phyloP scores from a whole-genome alignment of 2,329 filamentous ascomycete genomes.

The Diaporthe helianthi region DNA sequence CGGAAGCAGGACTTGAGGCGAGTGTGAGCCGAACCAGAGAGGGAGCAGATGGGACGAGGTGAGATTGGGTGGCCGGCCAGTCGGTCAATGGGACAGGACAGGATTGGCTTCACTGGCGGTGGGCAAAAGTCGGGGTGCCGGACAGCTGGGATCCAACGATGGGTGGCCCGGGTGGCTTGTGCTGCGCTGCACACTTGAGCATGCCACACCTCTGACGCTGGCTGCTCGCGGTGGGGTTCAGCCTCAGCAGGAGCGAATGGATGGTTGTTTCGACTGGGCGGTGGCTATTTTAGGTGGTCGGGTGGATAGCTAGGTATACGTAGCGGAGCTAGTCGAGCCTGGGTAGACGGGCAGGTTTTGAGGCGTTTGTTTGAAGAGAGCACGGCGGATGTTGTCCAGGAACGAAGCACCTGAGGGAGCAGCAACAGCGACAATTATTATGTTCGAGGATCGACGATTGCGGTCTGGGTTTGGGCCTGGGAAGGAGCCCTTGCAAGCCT shows the following conservation, averaged over 20 bases:
- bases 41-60: slow-evolving; percentile 26
- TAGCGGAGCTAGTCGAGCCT: slow-evolving; percentile 10
- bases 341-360: neutral
- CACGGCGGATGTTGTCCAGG: neutral
- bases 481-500: neutral
- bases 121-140: slow-evolving; percentile 10
- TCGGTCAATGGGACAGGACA: slow-evolving; percentile 1
- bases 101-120: slow-evolving; percentile 6
- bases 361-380: slow-evolving; percentile 22
- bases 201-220: slow-evolving; percentile 1
- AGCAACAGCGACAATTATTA: slow-evolving; percentile 4
- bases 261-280: neutral
- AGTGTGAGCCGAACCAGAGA: slow-evolving; percentile 4
- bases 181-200: neutral
- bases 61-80: slow-evolving; percentile 19
- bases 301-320: neutral
- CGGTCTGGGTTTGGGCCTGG: neutral
- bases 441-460: slow-evolving; percentile 12
- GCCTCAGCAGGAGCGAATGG: slow-evolving; percentile 18
- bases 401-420: neutral
- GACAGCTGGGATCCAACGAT: slow-evolving; percentile 16
- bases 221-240: slow-evolving; percentile 2
- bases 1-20: slow-evolving; percentile 17
- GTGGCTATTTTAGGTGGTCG: slow-evolving; percentile 1
- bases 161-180: neutral